phyloP scores from a whole-genome alignment of 2,329 filamentous ascomycete species.

The Paraconiothyrium brasiliense region DNA sequence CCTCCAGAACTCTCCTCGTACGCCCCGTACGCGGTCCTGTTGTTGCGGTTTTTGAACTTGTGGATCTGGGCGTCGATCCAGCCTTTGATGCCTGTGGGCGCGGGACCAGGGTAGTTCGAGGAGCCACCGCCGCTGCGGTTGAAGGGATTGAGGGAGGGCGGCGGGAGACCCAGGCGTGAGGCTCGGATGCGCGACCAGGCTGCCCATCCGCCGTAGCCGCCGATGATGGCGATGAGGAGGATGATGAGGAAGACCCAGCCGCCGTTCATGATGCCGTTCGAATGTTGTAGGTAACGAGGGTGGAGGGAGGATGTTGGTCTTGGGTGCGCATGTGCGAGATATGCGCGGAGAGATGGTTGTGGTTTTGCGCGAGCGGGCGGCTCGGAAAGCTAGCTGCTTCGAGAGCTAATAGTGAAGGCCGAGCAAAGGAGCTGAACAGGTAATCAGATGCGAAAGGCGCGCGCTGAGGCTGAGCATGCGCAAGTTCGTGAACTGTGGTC shows the following conservation, averaged over 20 bases:
- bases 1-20: conserved; percentile 71
- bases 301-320: conserved; percentile 23
- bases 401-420: conserved; percentile 5
- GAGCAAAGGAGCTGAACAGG: background rate
- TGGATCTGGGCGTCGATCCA: conserved; percentile 76
- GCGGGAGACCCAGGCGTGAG: conserved; percentile 76
- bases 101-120: conserved; percentile 63
- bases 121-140: conserved; percentile 39
- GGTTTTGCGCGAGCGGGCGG: conserved; percentile 11
- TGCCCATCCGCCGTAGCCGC: conserved; percentile 73
- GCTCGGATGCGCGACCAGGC: conserved; percentile 77
- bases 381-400: conserved; percentile 6
- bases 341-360: conserved; percentile 3
- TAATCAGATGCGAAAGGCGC: background rate
- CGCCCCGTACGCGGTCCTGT: conserved; percentile 73
- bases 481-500: conserved; percentile 2
- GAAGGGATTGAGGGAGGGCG: conserved; percentile 78
- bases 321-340: conserved; percentile 24
- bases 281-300: conserved; percentile 6
- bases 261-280: conserved; percentile 48
- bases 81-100: conserved; percentile 70
- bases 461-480: conserved; percentile 8
- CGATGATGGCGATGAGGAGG: conserved; percentile 69
- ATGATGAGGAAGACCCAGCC: conserved; percentile 74
- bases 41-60: conserved; percentile 71